These are phyloP conservation scores for Aspergillus sp. DNA, from an alignment of 2,329 filamentous ascomycete species.

Conservation along the genomic window DNA sequence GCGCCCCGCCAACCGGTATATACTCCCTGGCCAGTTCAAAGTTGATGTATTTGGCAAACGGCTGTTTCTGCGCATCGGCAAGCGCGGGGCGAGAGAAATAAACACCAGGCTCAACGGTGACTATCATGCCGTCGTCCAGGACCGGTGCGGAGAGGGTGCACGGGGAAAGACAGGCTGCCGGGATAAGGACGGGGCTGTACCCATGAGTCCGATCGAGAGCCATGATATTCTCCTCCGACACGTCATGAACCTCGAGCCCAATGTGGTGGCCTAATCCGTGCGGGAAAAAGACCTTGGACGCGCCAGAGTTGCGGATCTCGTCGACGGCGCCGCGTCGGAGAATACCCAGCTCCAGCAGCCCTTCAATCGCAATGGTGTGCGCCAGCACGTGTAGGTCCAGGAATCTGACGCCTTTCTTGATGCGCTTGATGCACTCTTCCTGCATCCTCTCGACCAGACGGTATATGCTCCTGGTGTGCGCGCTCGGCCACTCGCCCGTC, in stretches of 20 bases:
- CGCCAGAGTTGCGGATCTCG: conserved; percentile 29
- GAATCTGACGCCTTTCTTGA: conserved; percentile 68
- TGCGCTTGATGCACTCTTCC: conserved; percentile 59
- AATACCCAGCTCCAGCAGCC: conserved; percentile 66
- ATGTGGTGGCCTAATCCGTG: conserved; percentile 52
- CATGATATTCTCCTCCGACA: conserved; percentile 28
- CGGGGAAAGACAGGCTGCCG: conserved; percentile 14
- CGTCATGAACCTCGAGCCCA: conserved; percentile 37
- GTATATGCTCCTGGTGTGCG: conserved; percentile 66
- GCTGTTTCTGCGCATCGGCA: conserved; percentile 22
- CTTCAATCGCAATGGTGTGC: conserved; percentile 72
- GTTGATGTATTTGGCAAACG: conserved; percentile 28
- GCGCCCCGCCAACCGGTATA: conserved; percentile 34
- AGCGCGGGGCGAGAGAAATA: conserved; percentile 34
- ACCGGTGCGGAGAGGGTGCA: conserved; percentile 25
- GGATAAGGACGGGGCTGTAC: conserved; percentile 9
- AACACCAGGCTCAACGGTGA: conserved; percentile 48
- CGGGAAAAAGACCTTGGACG: conserved; percentile 32
- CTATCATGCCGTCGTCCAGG: conserved; percentile 46
- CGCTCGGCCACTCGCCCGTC: conserved; percentile 49
- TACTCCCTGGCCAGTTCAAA: conserved; percentile 31
- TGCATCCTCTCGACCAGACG: conserved; percentile 83
- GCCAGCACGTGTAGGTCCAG: conserved; percentile 72
- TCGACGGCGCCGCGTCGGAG: conserved; percentile 54
- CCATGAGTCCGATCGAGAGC: conserved; percentile 12